phyloP scores from a whole-genome alignment of 2,329 filamentous ascomycete genomes.

The Dothideomycetidae sp. region DNA sequence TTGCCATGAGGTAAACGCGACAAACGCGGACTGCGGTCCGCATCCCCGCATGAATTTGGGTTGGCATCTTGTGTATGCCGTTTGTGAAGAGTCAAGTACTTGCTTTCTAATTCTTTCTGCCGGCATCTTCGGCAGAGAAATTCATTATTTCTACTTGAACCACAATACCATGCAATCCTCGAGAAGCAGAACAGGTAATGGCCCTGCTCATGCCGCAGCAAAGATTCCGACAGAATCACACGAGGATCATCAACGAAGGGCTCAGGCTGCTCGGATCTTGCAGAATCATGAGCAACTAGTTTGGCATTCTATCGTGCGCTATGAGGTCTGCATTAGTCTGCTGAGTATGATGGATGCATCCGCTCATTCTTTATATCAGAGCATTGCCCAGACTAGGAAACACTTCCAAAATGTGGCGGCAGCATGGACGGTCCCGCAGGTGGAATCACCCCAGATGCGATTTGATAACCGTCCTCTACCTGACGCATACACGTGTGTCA shows the following conservation, averaged over 20 bases:
- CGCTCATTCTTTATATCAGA: slow-evolving; percentile 4
- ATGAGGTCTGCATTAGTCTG: slow-evolving; percentile 7
- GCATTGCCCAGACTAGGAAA: slow-evolving; percentile 10
- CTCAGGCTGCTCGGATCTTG: slow-evolving; percentile 8
- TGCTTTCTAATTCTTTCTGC: too few species aligned
- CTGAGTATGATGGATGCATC: background rate
- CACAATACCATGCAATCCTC: too few species aligned
- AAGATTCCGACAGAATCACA: slow-evolving; percentile 8
- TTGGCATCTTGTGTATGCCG: too few species aligned
- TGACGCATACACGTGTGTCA: background rate
- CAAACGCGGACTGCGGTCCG: too few species aligned
- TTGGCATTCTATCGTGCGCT: slow-evolving; percentile 9
- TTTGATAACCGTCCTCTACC: background rate
- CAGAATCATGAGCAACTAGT: slow-evolving; percentile 10
- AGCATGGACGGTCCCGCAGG: slow-evolving; percentile 3
- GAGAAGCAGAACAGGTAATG: slow-evolving; percentile 4
- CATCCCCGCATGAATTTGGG: too few species aligned
- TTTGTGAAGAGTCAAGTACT: too few species aligned
- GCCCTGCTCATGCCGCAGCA: background rate
- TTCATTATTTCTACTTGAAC: too few species aligned
- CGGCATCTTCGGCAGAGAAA: too few species aligned
- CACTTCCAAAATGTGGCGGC: slow-evolving; percentile 10
- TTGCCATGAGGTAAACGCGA: too few species aligned
- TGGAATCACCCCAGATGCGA: background rate
- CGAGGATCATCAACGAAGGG: slow-evolving; percentile 8